A percentile compares a stretch with the other conserved stretches of the same genome.
Evolutionary conservation across 1,139 yeast genomes (phyloP).

Genomic region (Komagataea norvegica): DNA sequence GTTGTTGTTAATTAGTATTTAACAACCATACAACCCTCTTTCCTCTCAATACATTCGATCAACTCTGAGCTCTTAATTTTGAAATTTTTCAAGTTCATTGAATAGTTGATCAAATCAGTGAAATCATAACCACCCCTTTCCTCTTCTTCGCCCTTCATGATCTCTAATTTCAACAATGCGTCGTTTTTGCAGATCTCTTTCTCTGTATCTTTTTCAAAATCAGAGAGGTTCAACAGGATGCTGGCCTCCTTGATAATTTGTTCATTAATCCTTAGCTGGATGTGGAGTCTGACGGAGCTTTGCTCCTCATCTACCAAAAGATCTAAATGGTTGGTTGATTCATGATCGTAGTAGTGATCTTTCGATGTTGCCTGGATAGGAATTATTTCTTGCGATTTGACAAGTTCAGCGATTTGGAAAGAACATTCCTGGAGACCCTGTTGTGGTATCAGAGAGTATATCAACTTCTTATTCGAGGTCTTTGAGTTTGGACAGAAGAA

Average conservation of each 20-base stretch:
- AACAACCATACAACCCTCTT: slow-evolving; percentile 8
- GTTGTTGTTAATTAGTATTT: slow-evolving; percentile 4
- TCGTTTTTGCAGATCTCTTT: neutral
- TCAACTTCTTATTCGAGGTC: slow-evolving; percentile 7
- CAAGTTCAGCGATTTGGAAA: slow-evolving; percentile 2
- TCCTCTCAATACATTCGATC: slow-evolving; percentile 8
- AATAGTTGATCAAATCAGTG: slow-evolving; percentile 10
- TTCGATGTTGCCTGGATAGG: slow-evolving; percentile 5
- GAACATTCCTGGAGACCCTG: neutral
- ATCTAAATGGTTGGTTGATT: slow-evolving; percentile 11
- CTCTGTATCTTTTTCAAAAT: neutral
- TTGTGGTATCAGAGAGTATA: slow-evolving; percentile 5
- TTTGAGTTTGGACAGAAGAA: slow-evolving; percentile 12
- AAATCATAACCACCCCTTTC: slow-evolving; percentile 13
- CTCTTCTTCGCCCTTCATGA: slow-evolving; percentile 6
- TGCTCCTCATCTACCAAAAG: slow-evolving; percentile 15
- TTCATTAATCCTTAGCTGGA: slow-evolving; percentile 8
- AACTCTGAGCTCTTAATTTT: slow-evolving; percentile 4
- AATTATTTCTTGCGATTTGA: slow-evolving; percentile 7
- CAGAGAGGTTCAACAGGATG: slow-evolving; percentile 2
- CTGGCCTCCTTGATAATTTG: slow-evolving; percentile 9
- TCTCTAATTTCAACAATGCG: slow-evolving; percentile 1
- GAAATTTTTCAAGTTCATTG: slow-evolving; percentile 7
- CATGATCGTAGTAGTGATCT: slow-evolving; percentile 1
- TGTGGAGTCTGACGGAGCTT: slow-evolving; percentile 9